phyloP scores from a whole-genome alignment of 352 stramenopile species.

The Globisporangium paddicum region DNA sequence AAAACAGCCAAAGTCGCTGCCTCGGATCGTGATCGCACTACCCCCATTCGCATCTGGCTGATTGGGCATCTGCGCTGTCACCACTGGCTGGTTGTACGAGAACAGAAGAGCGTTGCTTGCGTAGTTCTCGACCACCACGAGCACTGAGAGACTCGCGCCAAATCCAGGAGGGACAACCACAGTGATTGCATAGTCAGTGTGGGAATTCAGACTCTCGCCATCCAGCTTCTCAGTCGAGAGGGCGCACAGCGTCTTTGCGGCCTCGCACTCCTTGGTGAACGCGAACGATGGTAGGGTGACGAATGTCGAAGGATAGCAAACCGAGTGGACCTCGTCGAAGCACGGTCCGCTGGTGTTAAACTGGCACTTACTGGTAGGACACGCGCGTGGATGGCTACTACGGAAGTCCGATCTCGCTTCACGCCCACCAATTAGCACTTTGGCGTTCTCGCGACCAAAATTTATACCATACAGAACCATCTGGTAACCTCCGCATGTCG shows the following conservation, averaged over 20 bases:
- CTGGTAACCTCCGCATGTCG: slow-evolving; percentile 53
- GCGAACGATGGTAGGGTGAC: slow-evolving; percentile 23
- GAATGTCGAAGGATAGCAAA: slow-evolving; percentile 52
- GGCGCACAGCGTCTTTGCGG: slow-evolving; percentile 25
- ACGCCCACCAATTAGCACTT: slow-evolving; percentile 46
- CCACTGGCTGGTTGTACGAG: slow-evolving; percentile 56
- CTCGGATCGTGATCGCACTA: slow-evolving; percentile 54
- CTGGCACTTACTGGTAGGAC: slow-evolving; percentile 24
- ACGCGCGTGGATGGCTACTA: slow-evolving; percentile 35
- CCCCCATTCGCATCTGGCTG: slow-evolving; percentile 58
- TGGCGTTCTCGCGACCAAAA: slow-evolving; percentile 38
- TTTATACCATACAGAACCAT: slow-evolving; percentile 60
- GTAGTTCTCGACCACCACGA: slow-evolving; percentile 45
- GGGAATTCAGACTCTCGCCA: slow-evolving; percentile 29
- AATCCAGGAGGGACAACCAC: slow-evolving; percentile 44
- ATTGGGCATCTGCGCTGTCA: slow-evolving; percentile 58
- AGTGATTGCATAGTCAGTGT: slow-evolving; percentile 47
- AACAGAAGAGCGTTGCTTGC: slow-evolving; percentile 45
- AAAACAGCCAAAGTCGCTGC: slow-evolving; percentile 63
- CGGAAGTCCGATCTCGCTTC: slow-evolving; percentile 43
- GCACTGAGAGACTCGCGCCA: slow-evolving; percentile 31
- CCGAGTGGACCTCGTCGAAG: slow-evolving; percentile 31
- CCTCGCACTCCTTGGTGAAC: slow-evolving; percentile 26
- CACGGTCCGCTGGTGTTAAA: slow-evolving; percentile 49
- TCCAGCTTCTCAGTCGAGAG: slow-evolving; percentile 1